These are phyloP conservation scores for Annulohypoxylon maeteangense DNA, from an alignment of 495 filamentous ascomycete genomes.

Conservation along the genomic window DNA sequence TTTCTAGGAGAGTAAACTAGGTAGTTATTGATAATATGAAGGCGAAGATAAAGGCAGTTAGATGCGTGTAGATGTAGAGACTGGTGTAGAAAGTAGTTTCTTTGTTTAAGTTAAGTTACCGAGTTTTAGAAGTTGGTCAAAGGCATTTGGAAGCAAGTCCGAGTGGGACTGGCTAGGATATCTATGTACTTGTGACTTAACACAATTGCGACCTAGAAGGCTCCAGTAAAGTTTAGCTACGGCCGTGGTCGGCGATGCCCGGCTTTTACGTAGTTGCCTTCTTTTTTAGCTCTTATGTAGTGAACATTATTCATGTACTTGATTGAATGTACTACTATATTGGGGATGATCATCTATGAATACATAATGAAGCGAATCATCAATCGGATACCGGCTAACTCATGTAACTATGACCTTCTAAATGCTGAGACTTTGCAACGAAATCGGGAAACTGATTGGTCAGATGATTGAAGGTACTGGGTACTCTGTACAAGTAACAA, in stretches of 20 bases:
- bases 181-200: constrained; percentile 16
- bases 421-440: neutral
- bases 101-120: neutral
- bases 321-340: neutral
- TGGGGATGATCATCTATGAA: constrained; percentile 1
- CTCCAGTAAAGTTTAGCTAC: constrained; percentile 22
- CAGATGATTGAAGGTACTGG: too few relatives aligned
- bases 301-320: neutral
- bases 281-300: neutral
- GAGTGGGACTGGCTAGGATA: constrained; percentile 20
- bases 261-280: constrained; percentile 13
- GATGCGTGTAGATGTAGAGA: neutral
- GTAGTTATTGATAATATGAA: neutral
- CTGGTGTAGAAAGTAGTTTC: neutral
- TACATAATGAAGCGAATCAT: neutral
- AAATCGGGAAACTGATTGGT: neutral
- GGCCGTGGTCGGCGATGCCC: constrained; percentile 37
- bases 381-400: neutral
- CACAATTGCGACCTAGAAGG: constrained; percentile 13
- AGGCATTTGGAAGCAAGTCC: constrained; percentile 4
- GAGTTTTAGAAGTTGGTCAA: constrained; percentile 14
- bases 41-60: neutral
- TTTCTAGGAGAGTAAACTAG: neutral
- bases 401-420: neutral
- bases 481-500: too few relatives aligned